A percentile compares a stretch with the other conserved stretches of the same genome.
phyloP scores from a whole-genome alignment of 208 protist species.

The Acanthamoeba royreba region DNA sequence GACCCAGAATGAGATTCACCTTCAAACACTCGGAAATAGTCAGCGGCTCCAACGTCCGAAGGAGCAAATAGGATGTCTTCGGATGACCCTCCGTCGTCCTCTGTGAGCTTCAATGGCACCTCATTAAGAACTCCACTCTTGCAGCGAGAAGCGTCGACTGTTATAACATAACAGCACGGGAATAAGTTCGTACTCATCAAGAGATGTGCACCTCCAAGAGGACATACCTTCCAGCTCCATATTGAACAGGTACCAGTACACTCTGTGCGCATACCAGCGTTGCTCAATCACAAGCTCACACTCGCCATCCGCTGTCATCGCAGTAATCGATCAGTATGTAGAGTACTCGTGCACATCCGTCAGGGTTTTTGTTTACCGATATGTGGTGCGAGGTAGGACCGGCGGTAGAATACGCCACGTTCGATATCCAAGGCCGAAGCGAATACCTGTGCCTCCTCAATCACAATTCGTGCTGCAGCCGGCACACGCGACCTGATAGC shows the following conservation, averaged over 20 bases:
- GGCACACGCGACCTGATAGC: conserved; percentile 14
- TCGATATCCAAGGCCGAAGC: conserved; percentile 2
- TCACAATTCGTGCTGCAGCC: background rate
- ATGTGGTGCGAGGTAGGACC: background rate
- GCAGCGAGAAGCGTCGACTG: conserved; percentile 40
- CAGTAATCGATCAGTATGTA: background rate
- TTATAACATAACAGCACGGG: too few relatives aligned
- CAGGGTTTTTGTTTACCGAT: background rate
- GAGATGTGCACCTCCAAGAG: background rate
- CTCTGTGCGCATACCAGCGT: conserved; percentile 31
- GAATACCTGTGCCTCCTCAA: background rate
- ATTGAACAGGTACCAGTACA: conserved; percentile 43
- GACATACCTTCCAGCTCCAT: conserved; percentile 5
- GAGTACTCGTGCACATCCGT: background rate
- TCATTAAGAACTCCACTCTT: background rate
- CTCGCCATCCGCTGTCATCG: background rate
- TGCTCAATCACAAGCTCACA: conserved; percentile 9
- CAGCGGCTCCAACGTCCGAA: too few relatives aligned
- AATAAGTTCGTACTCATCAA: background rate
- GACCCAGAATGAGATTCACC: too few relatives aligned
- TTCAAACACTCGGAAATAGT: background rate
- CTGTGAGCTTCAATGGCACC: background rate
- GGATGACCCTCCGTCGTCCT: conserved; percentile 27
- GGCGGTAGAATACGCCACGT: background rate
- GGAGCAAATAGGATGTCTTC: conserved; percentile 35